These are phyloP conservation scores for Sanghuangporus baumii DNA, from an alignment of 1,284 basidiomycete species.

Conservation along the genomic window DNA sequence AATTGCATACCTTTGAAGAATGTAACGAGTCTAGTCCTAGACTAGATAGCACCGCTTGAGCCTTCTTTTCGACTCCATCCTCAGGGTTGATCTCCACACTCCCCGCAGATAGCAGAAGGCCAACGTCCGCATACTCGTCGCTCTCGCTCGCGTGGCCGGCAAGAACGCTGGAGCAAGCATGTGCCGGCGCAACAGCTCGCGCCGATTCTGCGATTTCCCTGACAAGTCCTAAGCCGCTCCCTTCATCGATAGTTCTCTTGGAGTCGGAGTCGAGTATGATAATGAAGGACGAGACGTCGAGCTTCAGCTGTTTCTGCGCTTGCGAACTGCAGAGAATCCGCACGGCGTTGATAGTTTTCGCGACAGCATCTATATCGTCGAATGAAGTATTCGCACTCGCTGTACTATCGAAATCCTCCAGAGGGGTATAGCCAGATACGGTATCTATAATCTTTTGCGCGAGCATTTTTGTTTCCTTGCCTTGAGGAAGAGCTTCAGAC, in stretches of 20 bases:
- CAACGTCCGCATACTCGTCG: constrained; percentile 50
- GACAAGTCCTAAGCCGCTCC: neutral
- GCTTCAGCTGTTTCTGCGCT: neutral
- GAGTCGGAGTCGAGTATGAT: neutral
- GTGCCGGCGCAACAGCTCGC: constrained; percentile 33
- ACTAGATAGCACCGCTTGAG: neutral
- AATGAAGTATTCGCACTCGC: neutral
- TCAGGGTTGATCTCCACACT: neutral
- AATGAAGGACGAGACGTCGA: constrained; percentile 4
- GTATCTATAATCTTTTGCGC: neutral
- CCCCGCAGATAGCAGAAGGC: constrained; percentile 39
- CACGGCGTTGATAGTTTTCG: constrained; percentile 2
- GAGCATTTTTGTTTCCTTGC: neutral
- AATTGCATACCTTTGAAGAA: neutral
- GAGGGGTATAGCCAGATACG: neutral
- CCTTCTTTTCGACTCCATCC: neutral
- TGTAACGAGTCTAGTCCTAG: constrained; percentile 12
- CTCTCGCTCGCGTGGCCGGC: constrained; percentile 47
- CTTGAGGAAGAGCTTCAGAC: no score
- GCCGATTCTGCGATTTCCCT: constrained; percentile 33
- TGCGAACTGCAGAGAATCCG: neutral
- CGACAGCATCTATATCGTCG: neutral
- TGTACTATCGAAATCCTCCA: neutral
- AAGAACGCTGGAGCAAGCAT: constrained; percentile 44
- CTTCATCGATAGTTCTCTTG: neutral